Evolutionary conservation across 2,329 filamentous ascomycete species (phyloP), one percentile per base, ranked within the genome.

Genomic region (Claviceps africana): DNA sequence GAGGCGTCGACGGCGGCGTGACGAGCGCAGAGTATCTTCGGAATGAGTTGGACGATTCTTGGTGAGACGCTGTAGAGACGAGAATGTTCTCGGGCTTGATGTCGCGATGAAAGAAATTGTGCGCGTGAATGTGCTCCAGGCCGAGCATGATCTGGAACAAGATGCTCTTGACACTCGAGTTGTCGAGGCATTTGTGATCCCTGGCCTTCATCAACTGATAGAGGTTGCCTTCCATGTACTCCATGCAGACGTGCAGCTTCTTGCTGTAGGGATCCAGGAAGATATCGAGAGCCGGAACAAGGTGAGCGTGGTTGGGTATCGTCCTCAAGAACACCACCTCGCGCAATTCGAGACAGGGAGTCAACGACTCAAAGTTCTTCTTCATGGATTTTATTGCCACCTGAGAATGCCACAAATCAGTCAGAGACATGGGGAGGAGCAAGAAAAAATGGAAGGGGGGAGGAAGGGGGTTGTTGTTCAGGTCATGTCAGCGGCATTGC

Each of bases 381-480:
- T 98, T 98, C 93, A 98, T 98, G 6, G 93, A 97, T 72, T 98
- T 98, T 72, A 98, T 96, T 44, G 93, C 93, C 62, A 98, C 86
- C 93, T 97, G 52, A 13, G 6, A 15, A 25, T 17, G 4, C 8
- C 9, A 19, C n/a, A 37, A 37, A 17, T 47, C 22, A 39, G 50
- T 22, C 43, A 53, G 51, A 30, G 40, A 50, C 25, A 25, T 17
- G 4, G 25, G 25, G 53, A 42, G 47, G 56, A 61, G 56, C 25
- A 25, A 5, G 25, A 25, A 5, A 5, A 25, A 5, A 5, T 3
- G 25, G 59, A 25, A 31, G 25, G 50, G 45, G 45, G 33, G 40
- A 37, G 31, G 9, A 21, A 8, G 19, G 19, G 17, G 2, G 21
- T 21, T 11, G 40, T 43, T 50, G 35, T 25, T 47, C 47, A 49